Evolutionary conservation across 2,329 filamentous ascomycete genomes (phyloP).

Genomic region (Aspergillus amoenus): DNA sequence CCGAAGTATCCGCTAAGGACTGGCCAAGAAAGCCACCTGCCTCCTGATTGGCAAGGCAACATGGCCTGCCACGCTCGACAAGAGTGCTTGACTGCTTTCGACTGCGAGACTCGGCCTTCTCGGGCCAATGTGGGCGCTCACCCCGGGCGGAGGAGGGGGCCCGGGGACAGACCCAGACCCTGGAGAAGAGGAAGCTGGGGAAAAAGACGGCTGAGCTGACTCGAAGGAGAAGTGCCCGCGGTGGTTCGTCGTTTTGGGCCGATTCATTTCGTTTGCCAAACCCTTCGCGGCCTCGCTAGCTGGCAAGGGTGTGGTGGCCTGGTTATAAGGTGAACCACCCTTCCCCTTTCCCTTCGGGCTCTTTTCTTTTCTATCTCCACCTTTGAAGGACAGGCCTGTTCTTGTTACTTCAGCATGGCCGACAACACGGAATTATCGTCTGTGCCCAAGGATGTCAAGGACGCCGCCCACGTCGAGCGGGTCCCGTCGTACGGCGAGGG

Average conservation of each 20-base stretch:
- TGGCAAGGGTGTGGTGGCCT: not conserved
- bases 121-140: constrained; percentile 1
- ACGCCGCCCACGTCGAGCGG: constrained; percentile 50
- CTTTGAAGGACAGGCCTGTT: not conserved
- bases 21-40: not conserved
- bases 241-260: not conserved
- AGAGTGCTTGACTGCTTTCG: constrained; percentile 5
- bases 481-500: constrained; percentile 47
- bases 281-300: not conserved
- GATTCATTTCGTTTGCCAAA: not conserved
- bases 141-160: constrained; percentile 3
- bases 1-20: not conserved
- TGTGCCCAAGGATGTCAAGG: constrained; percentile 12
- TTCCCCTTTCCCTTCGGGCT: not conserved
- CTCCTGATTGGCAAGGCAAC: not conserved
- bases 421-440: constrained; percentile 2
- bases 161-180: constrained; percentile 4
- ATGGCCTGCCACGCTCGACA: not conserved
- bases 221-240: not conserved
- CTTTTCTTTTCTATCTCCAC: not conserved
- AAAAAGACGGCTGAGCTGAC: not conserved
- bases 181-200: constrained; percentile 4
- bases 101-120: not conserved
- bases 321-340: not conserved
- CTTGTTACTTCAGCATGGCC: constrained; percentile 1